Evolutionary conservation across 1,284 basidiomycete species (phyloP), one percentile per base, ranked within the genome.

Genomic region (Cryptococcus wingfieldii): DNA sequence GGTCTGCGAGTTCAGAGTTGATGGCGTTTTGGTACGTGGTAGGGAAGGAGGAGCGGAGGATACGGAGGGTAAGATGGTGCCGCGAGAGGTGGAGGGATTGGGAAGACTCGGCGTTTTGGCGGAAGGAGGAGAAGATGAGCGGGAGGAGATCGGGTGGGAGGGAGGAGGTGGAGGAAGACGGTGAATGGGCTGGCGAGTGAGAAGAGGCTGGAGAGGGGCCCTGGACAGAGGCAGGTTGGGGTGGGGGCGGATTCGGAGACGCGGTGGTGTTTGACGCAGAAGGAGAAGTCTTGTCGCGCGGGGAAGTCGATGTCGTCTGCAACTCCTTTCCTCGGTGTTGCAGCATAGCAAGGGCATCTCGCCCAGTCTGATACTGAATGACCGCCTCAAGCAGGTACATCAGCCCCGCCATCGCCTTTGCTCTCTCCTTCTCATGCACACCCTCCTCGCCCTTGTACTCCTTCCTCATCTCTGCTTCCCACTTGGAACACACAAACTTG

Each of bases 381-480:
- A 77, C 66, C n/a, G 72, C 74, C 51, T 75, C 75, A 52, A 76
- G 66, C 19, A 75, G 62, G 54, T 73, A 64, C 58, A 72, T 69
- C 42, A 77, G 59, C 3, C 75, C 75, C n/a, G 72, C 61, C 71
- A 77, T 70, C 10, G 65, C 72, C 47, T 53, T 62, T 7, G 67
- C 66, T 47, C 59, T 57, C 38, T 68, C 66, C 45, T 60, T 58
- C 54, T 58, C 43, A 27, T 53, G 60, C 28, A 67, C 62, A 12
- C 61, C 56, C 46, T 64, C 56, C 41, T 42, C 41, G n/a, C 41
- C 41, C n/a, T 42, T 23, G 23, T n/a, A n/a, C 46, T 34, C 50
- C 34, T 54, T 60, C 42, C 61, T 41, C 55, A 65, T 60, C 53
- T 63, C 65, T 9, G 23, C 47, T 52, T 71, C 67, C 75, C 75